These are phyloP conservation scores for Rhodotorula paludigena DNA, from an alignment of 768 basidiomycete species.

Conservation along the genomic window DNA sequence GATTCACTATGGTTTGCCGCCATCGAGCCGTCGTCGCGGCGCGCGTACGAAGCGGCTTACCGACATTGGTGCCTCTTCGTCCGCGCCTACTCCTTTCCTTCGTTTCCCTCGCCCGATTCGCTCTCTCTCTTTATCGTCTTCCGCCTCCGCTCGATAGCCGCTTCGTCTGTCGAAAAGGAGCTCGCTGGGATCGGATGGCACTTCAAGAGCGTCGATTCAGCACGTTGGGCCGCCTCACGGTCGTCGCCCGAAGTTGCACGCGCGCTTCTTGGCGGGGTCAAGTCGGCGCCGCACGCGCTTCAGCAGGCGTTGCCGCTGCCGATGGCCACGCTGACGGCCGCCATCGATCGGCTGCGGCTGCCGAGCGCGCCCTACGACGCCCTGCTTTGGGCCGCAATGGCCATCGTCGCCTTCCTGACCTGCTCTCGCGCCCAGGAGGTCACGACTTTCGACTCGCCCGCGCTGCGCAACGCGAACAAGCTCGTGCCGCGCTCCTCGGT, in stretches of 20 bases:
- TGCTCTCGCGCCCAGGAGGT: conserved; percentile 1
- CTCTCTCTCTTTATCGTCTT: background rate
- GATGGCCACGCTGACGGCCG: background rate
- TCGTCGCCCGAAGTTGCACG: background rate
- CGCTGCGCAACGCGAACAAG: background rate
- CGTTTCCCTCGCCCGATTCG: background rate
- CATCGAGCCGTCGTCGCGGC: background rate
- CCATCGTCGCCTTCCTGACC: background rate
- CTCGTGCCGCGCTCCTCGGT: background rate
- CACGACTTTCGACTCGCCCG: background rate
- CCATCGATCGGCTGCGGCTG: too few species aligned
- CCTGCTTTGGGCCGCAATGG: background rate
- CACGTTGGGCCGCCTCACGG: background rate
- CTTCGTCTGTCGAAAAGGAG: background rate
- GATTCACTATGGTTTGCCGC: background rate
- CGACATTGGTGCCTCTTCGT: background rate
- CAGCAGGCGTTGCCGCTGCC: background rate
- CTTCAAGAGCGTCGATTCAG: background rate
- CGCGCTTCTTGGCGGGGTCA: background rate
- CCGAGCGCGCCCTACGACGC: background rate
- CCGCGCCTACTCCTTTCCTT: background rate
- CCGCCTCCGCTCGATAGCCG: background rate
- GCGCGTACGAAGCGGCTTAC: background rate
- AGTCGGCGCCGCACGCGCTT: background rate
- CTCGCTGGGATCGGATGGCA: background rate